phyloP scores from a whole-genome alignment of 1,284 basidiomycete species.

The Pholiota adiposa region DNA sequence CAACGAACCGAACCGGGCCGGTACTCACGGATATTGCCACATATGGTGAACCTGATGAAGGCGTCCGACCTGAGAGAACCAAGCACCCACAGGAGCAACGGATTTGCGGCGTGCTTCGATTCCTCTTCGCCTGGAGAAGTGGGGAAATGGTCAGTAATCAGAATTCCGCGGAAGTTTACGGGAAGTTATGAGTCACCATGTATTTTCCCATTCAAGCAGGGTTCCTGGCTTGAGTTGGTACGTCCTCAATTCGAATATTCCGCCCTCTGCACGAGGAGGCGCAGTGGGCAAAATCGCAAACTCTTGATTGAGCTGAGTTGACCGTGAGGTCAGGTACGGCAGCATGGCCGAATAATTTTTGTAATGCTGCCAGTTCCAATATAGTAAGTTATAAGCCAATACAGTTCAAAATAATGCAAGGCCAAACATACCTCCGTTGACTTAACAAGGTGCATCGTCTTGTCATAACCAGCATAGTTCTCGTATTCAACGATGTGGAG shows the following conservation, averaged over 20 bases:
- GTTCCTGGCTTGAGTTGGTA: conserved; percentile 87
- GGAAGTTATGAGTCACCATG: conserved; percentile 68
- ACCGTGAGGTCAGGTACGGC: conserved; percentile 72
- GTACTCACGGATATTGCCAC: conserved; percentile 89
- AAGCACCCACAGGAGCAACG: conserved; percentile 88
- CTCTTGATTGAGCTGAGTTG: conserved; percentile 85
- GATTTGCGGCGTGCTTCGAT: conserved; percentile 87
- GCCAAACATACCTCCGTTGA: conserved; percentile 56
- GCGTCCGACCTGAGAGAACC: conserved; percentile 92
- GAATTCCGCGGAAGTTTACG: conserved; percentile 12
- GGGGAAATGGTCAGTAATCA: not conserved
- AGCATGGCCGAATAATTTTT: conserved; percentile 70
- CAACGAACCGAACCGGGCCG: conserved; percentile 4
- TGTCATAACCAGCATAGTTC: conserved; percentile 86
- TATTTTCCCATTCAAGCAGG: conserved; percentile 90
- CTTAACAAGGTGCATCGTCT: conserved; percentile 61
- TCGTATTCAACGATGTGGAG: conserved; percentile 82
- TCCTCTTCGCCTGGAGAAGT: conserved; percentile 69
- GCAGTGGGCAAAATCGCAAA: conserved; percentile 93
- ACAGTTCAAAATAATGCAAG: not conserved
- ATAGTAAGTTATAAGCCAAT: conserved; percentile 1
- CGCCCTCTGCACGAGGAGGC: conserved; percentile 84
- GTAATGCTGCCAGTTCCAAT: conserved; percentile 50
- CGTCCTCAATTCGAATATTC: conserved; percentile 88
- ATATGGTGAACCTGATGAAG: conserved; percentile 92